phyloP scores from a whole-genome alignment of 1,284 basidiomycete species.

The Boletus calvinii region DNA sequence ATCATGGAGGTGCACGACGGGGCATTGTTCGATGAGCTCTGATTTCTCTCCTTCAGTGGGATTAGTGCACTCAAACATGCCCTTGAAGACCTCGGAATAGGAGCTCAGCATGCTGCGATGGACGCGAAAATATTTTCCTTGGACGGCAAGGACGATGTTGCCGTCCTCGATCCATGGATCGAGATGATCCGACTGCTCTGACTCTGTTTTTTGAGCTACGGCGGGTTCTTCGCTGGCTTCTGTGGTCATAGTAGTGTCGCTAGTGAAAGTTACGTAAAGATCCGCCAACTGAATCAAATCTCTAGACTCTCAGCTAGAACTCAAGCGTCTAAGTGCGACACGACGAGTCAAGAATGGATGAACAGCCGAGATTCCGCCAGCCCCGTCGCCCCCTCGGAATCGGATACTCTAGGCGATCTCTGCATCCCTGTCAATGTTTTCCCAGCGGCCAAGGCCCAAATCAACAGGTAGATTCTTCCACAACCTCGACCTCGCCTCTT shows the following conservation, averaged over 20 bases:
- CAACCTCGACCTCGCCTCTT: background rate
- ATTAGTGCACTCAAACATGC: constrained; percentile 9
- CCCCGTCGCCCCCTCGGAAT: background rate
- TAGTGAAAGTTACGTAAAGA: background rate
- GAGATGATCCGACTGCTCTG: constrained; percentile 1
- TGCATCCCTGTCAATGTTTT: constrained; percentile 7
- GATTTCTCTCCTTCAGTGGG: background rate
- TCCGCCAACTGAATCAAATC: too few relatives aligned
- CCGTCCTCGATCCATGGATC: constrained; percentile 16
- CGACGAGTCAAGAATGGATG: background rate
- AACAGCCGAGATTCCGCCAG: background rate
- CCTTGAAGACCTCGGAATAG: constrained; percentile 14
- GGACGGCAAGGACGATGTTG: constrained; percentile 9
- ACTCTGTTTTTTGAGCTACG: constrained; percentile 1
- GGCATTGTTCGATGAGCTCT: constrained; percentile 19
- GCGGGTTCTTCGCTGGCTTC: background rate
- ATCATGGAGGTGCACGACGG: constrained; percentile 21
- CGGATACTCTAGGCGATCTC: background rate
- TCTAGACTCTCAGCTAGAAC: too few relatives aligned
- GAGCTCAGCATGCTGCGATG: constrained; percentile 11
- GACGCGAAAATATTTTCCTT: constrained; percentile 16
- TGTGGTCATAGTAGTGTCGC: background rate
- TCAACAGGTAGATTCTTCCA: constrained; percentile 4
- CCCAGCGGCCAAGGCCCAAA: constrained; percentile 5
- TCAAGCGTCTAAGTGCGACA: background rate